A percentile compares a stretch with the other conserved stretches of the same genome.
These are phyloP conservation scores for Cunninghamia lanceolata DNA, from an alignment of 75 land plant species.

Conservation along the genomic window DNA sequence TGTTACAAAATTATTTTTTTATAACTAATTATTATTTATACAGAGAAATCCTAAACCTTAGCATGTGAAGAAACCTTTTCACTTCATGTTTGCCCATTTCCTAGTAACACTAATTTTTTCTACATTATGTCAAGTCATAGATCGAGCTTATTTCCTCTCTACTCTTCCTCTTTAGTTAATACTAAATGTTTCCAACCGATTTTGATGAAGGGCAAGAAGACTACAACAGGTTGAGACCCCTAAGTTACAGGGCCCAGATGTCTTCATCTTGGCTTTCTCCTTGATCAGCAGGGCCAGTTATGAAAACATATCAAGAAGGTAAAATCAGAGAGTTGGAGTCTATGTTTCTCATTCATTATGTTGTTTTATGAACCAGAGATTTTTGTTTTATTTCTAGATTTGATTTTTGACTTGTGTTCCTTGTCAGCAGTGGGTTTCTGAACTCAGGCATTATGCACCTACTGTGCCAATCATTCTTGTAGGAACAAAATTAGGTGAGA, in stretches of 20 bases:
- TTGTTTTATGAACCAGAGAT: too few relatives aligned
- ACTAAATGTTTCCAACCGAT: neutral
- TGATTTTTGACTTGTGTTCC: too few relatives aligned
- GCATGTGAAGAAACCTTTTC: too few relatives aligned
- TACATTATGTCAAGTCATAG: neutral
- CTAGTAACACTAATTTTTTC: too few relatives aligned
- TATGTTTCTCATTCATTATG: too few relatives aligned
- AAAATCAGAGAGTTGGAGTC: too few relatives aligned
- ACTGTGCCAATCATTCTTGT: constrained; percentile 80
- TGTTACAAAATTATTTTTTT: too few relatives aligned
- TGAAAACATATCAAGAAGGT: constrained; percentile 88
- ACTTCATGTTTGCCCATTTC: too few relatives aligned
- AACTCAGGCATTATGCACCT: constrained; percentile 61
- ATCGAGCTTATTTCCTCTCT: neutral
- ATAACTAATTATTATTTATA: too few relatives aligned
- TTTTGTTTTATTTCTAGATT: too few relatives aligned
- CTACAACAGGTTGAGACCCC: constrained; percentile 83
- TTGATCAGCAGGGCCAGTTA: constrained; percentile 84
- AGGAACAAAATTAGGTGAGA: constrained; percentile 73
- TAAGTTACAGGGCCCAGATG: constrained; percentile 90
- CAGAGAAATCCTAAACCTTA: too few relatives aligned
- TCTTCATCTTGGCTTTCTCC: constrained; percentile 81
- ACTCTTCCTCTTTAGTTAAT: neutral
- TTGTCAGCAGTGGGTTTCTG: constrained; percentile 75
- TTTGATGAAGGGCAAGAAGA: too few relatives aligned